Evolutionary conservation across 306 rosid species (phyloP), one percentile per base, ranked within the genome.

Genomic region (Cucurbita pepo): DNA sequence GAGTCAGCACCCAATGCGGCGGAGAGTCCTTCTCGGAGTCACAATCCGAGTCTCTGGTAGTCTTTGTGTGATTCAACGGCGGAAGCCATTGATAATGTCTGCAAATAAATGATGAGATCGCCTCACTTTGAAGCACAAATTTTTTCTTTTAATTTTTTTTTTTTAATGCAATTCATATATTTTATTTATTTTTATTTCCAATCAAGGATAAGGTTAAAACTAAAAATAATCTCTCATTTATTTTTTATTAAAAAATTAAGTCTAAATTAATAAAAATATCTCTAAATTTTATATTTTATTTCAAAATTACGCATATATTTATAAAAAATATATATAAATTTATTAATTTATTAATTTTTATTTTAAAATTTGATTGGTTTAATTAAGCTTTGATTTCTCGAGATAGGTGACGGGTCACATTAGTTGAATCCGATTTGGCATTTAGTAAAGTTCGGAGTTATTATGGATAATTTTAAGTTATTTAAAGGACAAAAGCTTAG

Each of bases 1-100:
- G 75, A 71, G 30, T 71, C 75, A 71, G 75, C 75, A 48, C 52
- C 16, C 75, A 71, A 71, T 30, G 36, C 9, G 60, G 16, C 34
- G 47, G 12, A 19, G 43, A 64, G 52, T 64, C 70, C 2, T 10
- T 36, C 10, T 62, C 30, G 9, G 18, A 48, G 69, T 62, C 15
- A 37, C 48, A 62, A 4, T n/a, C 57, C 18, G 22, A 50, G 19
- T 59, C 11, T 37, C 22, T 16, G 3, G 34, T 30, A 30, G 34
- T 30, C 34, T 30, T 30, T 7, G 5, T 47, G 21, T 47, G 72
- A 67, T 67, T 67, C 47, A 67, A 67, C 56, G 47, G 8, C 40
- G 55, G 72, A 67, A 67, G 13, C 21, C 72, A 67, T 47, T 67
- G 47, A 64, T 67, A 21, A 67, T 67, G 40, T 45, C 52, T 22